Conservation (phyloP, 257 asterid genomes). For the Nicotiana tomentosiformis region DNA sequence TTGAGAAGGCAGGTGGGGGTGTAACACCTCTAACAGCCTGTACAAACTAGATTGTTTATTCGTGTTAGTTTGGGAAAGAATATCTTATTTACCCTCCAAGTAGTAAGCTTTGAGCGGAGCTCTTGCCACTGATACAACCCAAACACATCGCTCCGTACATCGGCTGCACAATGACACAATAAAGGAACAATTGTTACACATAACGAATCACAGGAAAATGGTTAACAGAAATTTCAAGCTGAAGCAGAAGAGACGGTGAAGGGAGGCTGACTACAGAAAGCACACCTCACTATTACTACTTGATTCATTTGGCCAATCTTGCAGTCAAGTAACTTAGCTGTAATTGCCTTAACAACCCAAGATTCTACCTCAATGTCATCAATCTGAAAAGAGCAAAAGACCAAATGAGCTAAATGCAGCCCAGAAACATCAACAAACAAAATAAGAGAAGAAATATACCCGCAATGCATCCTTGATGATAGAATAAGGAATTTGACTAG, state of each 20-base stretch:
- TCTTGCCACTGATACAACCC: constrained; percentile 63
- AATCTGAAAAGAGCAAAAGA: constrained; percentile 36
- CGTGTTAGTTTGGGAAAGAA: not conserved
- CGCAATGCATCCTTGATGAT: constrained; percentile 67
- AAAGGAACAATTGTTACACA: not conserved
- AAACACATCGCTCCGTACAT: constrained; percentile 60
- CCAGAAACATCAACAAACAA: not conserved
- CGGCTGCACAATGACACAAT: constrained; percentile 44
- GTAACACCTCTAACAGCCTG: not conserved
- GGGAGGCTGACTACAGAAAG: not conserved
- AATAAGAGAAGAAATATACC: constrained; percentile 28
- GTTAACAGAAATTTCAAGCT: not conserved
- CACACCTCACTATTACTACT: constrained; percentile 70
- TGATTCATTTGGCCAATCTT: constrained; percentile 92
- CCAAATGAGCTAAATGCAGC: not conserved
- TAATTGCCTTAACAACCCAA: constrained; percentile 91
- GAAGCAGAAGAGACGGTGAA: not conserved
- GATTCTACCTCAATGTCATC: constrained; percentile 72
- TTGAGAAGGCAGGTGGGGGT: not conserved
- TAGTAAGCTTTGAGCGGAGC: constrained; percentile 64
- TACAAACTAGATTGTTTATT: not conserved
- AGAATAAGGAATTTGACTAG: constrained; percentile 69
- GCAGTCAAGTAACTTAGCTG: constrained; percentile 75
- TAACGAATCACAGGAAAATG: not conserved
- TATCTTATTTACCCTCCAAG: constrained; percentile 72